Conservation (phyloP, 2,329 filamentous ascomycete genomes). For the Dactylellina leptospora region DNA sequence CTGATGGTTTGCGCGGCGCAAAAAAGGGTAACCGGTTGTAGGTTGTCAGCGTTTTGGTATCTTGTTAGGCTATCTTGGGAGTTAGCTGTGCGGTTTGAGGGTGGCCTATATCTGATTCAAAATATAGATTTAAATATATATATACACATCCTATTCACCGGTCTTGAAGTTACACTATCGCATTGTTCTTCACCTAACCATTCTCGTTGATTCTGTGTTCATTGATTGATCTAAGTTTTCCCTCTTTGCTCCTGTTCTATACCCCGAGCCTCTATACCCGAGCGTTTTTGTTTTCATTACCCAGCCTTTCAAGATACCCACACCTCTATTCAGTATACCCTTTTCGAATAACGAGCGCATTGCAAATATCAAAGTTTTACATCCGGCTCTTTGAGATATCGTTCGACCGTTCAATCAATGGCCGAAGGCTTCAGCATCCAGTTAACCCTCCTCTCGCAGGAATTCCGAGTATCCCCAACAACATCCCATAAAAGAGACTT, state of each 20-base stretch:
- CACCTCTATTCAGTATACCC: neutral
- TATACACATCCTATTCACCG: too few relatives aligned
- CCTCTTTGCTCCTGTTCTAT: too few relatives aligned
- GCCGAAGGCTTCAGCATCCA: constrained; percentile 20
- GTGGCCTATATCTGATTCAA: too few relatives aligned
- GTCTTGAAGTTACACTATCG: too few relatives aligned
- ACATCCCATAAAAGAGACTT: neutral
- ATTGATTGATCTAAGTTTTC: too few relatives aligned
- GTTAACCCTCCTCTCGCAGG: neutral
- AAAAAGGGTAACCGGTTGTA: neutral
- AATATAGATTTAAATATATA: too few relatives aligned
- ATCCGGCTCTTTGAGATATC: neutral
- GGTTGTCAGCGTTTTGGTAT: neutral
- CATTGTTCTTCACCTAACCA: too few relatives aligned
- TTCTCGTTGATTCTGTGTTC: too few relatives aligned
- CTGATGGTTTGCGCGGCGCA: constrained; percentile 19
- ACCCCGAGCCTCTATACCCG: neutral
- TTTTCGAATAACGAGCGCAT: neutral
- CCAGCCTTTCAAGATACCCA: neutral
- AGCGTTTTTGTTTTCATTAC: neutral
- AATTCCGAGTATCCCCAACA: neutral
- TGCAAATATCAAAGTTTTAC: neutral
- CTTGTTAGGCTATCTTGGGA: too few relatives aligned
- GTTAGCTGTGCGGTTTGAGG: too few relatives aligned
- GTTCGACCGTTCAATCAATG: neutral